Conservation (phyloP, 1,284 basidiomycete species). For the Austroboletus novae-zelandiae region DNA sequence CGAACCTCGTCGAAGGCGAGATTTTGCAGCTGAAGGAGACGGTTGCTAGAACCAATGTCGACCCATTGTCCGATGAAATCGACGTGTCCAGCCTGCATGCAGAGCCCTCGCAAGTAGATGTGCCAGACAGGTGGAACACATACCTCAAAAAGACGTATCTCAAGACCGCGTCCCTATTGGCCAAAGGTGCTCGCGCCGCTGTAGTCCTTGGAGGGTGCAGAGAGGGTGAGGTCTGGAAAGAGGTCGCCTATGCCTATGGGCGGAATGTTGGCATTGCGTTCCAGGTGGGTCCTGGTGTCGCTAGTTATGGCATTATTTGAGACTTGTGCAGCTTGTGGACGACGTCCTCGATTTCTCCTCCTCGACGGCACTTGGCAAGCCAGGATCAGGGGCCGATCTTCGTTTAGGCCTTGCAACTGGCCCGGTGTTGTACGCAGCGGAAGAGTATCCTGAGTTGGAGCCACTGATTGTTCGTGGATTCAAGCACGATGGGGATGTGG, state of each 20-base stretch:
- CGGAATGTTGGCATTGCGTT: conserved; percentile 91
- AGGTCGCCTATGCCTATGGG: conserved; percentile 91
- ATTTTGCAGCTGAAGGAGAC: conserved; percentile 79
- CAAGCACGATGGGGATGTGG: conserved; percentile 79
- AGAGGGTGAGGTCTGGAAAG: conserved; percentile 83
- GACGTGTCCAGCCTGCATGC: conserved; percentile 22
- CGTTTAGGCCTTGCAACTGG: conserved; percentile 88
- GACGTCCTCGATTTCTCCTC: conserved; percentile 89
- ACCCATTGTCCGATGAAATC: conserved; percentile 9
- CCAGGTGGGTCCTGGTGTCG: conserved; percentile 60
- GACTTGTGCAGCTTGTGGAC: conserved; percentile 73
- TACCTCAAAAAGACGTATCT: conserved; percentile 96
- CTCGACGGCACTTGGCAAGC: conserved; percentile 73
- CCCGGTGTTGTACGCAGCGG: conserved; percentile 93
- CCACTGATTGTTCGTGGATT: conserved; percentile 88
- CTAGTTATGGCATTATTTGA: neutral
- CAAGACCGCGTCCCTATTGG: conserved; percentile 96
- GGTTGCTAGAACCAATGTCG: neutral
- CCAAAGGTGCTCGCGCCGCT: conserved; percentile 87
- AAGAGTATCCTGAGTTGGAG: conserved; percentile 81
- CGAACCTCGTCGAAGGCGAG: conserved; percentile 96
- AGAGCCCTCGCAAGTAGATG: conserved; percentile 11
- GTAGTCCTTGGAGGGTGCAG: conserved; percentile 88
- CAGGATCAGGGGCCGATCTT: conserved; percentile 78
- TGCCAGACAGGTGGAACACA: conserved; percentile 69